Conservation (phyloP, 2,329 filamentous ascomycete species). For the Claviceps cyperi region DNA sequence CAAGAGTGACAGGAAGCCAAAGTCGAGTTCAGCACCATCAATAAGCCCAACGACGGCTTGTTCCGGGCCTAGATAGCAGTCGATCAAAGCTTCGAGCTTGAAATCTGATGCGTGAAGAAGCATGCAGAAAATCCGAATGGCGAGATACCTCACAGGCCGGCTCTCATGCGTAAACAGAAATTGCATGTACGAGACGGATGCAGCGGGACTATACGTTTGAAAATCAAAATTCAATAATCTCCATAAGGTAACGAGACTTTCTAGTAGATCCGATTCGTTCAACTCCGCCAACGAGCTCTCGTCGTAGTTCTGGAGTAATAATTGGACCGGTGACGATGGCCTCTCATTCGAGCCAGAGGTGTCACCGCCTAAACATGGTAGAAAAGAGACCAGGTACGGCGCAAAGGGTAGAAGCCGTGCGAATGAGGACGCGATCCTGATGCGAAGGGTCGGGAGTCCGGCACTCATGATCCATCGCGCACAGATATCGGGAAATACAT, state of each 20-base stretch:
- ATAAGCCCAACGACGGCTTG: conserved; percentile 53
- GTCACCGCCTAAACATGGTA: conserved; percentile 32
- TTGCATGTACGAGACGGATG: conserved; percentile 55
- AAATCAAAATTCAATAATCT: conserved; percentile 67
- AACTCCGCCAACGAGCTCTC: conserved; percentile 11
- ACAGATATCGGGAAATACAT: conserved; percentile 67
- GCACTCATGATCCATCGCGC: conserved; percentile 56
- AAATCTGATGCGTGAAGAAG: conserved; percentile 68
- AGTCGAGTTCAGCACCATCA: conserved; percentile 67
- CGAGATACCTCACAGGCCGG: conserved; percentile 58
- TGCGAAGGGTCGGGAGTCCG: conserved; percentile 22
- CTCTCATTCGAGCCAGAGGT: conserved; percentile 3
- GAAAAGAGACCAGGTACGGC: conserved; percentile 61
- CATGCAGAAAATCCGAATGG: conserved; percentile 66
- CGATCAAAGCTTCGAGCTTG: conserved; percentile 58
- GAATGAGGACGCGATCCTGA: conserved; percentile 51
- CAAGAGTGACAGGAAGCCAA: conserved; percentile 51
- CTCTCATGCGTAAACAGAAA: conserved; percentile 47
- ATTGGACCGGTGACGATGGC: conserved; percentile 14
- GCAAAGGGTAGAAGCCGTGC: conserved; percentile 70
- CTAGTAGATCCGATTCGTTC: conserved; percentile 13
- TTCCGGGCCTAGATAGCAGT: conserved; percentile 45
- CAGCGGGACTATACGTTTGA: conserved; percentile 47
- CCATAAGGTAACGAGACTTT: conserved; percentile 41
- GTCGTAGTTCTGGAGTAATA: conserved; percentile 17